A percentile compares a stretch with the other conserved stretches of the same genome.
phyloP scores from a whole-genome alignment of 2,329 filamentous ascomycete genomes.

The Ophiostoma piceae region DNA sequence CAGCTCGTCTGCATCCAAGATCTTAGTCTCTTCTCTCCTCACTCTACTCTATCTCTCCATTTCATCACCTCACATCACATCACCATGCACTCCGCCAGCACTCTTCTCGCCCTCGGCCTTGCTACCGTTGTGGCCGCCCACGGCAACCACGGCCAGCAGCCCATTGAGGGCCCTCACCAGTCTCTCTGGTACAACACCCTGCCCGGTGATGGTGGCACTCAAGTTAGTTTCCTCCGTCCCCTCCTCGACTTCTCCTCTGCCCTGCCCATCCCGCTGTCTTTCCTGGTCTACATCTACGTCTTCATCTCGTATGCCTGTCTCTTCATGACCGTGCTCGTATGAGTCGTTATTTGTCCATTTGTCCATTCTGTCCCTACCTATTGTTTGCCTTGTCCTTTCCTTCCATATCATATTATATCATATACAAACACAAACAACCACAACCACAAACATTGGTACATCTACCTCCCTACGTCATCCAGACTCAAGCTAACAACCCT shows the following conservation, averaged over 20 bases:
- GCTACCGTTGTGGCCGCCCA: constrained; percentile 55
- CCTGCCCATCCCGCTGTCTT: constrained; percentile 3
- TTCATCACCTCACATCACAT: background rate
- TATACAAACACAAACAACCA: background rate
- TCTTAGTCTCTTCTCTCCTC: background rate
- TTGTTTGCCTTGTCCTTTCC: background rate
- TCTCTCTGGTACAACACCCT: constrained; percentile 77
- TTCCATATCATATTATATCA: background rate
- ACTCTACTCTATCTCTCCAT: background rate
- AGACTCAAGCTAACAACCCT: background rate
- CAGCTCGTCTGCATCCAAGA: background rate
- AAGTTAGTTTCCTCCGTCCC: constrained; percentile 42
- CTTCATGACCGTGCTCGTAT: constrained; percentile 3
- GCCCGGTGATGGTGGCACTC: constrained; percentile 77
- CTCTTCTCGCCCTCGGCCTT: constrained; percentile 12
- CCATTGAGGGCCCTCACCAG: constrained; percentile 63
- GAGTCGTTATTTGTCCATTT: background rate
- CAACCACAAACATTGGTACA: background rate
- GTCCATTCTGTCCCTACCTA: background rate
- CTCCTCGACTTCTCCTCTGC: constrained; percentile 9
- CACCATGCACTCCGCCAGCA: constrained; percentile 12
- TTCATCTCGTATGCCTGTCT: constrained; percentile 12
- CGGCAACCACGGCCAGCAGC: constrained; percentile 52
- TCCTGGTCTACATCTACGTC: constrained; percentile 33
- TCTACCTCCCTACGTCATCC: background rate